These are phyloP conservation scores for Claviceps arundinis DNA, from an alignment of 2,329 filamentous ascomycete species.

Conservation along the genomic window DNA sequence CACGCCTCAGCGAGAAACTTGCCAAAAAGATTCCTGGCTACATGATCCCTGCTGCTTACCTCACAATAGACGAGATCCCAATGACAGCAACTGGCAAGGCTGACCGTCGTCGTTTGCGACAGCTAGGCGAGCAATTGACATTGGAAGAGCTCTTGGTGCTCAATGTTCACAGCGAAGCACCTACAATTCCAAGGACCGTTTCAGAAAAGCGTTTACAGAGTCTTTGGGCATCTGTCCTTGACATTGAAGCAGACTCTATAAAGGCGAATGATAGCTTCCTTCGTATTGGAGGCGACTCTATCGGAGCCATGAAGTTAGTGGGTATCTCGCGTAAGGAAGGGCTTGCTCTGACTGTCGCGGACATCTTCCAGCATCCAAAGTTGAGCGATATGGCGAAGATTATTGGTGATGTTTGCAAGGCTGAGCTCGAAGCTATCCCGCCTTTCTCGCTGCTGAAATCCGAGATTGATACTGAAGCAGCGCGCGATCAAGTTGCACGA, in stretches of 20 bases:
- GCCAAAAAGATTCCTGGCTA: slow-evolving; percentile 7
- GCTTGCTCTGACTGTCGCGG: slow-evolving; percentile 10
- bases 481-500: neutral
- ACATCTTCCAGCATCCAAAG: slow-evolving; percentile 3
- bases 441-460: slow-evolving; percentile 1
- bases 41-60: slow-evolving; percentile 10
- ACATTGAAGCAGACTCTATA: slow-evolving; percentile 5
- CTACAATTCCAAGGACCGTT: neutral
- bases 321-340: neutral
- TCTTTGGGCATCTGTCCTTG: slow-evolving; percentile 9
- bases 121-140: neutral
- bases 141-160: neutral
- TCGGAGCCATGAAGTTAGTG: slow-evolving; percentile 8
- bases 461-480: neutral
- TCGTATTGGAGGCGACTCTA: slow-evolving; percentile 23
- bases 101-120: slow-evolving; percentile 6
- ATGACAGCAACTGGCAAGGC: slow-evolving; percentile 8
- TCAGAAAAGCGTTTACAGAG: slow-evolving; percentile 4
- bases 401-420: neutral
- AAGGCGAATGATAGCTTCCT: slow-evolving; percentile 8
- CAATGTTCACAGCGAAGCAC: neutral
- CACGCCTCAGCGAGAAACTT: slow-evolving; percentile 3
- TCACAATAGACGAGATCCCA: slow-evolving; percentile 8
- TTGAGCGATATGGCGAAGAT: neutral
- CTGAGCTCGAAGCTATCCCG: neutral